These are phyloP conservation scores for Ogataea parapolymorpha DNA, from an alignment of 805 yeast genomes.

Conservation along the genomic window DNA sequence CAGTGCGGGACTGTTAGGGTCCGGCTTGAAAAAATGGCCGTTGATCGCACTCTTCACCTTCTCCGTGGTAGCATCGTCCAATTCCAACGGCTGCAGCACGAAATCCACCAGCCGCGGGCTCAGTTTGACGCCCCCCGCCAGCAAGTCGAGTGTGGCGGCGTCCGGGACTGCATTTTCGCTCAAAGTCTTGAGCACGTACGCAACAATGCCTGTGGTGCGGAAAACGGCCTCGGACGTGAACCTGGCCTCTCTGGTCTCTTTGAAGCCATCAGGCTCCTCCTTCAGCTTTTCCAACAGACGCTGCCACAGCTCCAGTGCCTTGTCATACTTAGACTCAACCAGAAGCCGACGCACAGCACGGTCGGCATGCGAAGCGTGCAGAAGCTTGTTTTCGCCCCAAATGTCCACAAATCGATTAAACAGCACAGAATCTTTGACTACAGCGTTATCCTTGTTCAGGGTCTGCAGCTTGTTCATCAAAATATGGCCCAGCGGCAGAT, in stretches of 20 bases:
- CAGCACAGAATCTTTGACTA: slow-evolving; percentile 23
- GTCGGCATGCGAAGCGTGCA: slow-evolving; percentile 28
- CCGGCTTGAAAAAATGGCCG: slow-evolving; percentile 6
- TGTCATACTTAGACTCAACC: slow-evolving; percentile 22
- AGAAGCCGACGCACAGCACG: slow-evolving; percentile 24
- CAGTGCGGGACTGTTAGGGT: slow-evolving; percentile 20
- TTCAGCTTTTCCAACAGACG: slow-evolving; percentile 27
- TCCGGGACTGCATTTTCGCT: neutral
- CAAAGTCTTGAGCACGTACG: slow-evolving; percentile 1
- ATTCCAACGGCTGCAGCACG: neutral
- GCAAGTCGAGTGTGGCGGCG: neutral
- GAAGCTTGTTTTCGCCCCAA: slow-evolving; percentile 16
- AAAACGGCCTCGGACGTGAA: neutral
- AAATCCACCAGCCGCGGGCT: neutral
- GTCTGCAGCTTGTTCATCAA: slow-evolving; percentile 8
- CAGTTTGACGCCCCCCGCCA: neutral
- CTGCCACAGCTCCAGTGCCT: slow-evolving; percentile 30
- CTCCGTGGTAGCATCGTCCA: neutral
- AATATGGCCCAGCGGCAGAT: slow-evolving; percentile 7
- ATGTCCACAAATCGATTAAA: slow-evolving; percentile 21
- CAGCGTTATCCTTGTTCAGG: slow-evolving; percentile 9
- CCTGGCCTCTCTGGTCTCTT: neutral
- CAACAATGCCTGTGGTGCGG: slow-evolving; percentile 4
- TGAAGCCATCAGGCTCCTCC: slow-evolving; percentile 15
- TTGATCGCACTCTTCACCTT: neutral